Conservation (phyloP, 805 yeast species). For the Saccharomyces paradoxus region DNA sequence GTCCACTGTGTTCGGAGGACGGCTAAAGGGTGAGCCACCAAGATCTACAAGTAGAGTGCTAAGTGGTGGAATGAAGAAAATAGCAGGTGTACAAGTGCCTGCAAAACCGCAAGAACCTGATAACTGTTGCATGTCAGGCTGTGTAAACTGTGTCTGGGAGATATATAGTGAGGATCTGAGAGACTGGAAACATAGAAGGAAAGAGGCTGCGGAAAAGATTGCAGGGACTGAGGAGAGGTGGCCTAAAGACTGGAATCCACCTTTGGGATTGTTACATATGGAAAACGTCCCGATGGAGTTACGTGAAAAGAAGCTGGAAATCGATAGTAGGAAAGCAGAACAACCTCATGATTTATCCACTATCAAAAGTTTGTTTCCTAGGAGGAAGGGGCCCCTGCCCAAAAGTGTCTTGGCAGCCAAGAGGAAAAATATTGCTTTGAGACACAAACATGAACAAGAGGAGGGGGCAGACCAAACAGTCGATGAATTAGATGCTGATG, state of each 20-base stretch:
- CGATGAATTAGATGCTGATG: conserved; percentile 21
- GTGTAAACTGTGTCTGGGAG: conserved; percentile 96
- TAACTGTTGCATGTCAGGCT: conserved; percentile 96
- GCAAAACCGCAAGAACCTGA: conserved; percentile 84
- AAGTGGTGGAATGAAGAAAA: conserved; percentile 11
- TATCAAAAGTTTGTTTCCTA: conserved; percentile 29
- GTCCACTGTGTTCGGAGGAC: conserved; percentile 45
- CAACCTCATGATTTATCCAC: conserved; percentile 12
- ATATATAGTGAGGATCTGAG: conserved; percentile 77
- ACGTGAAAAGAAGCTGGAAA: conserved; percentile 2
- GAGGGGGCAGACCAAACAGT: conserved; percentile 2
- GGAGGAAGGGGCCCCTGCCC: conserved; percentile 24
- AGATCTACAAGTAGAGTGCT: conserved; percentile 31
- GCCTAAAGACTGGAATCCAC: conserved; percentile 61
- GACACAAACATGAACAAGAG: conserved; percentile 7
- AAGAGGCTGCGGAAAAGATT: conserved; percentile 49
- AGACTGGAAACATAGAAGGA: conserved; percentile 63
- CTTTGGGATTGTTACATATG: conserved; percentile 34
- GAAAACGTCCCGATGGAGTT: conserved; percentile 35
- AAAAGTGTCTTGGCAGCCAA: conserved; percentile 29
- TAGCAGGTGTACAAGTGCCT: conserved; percentile 70
- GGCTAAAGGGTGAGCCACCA: conserved; percentile 46
- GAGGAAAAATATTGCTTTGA: conserved; percentile 9
- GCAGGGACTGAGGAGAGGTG: conserved; percentile 40
- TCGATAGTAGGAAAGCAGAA: conserved; percentile 3